These are phyloP conservation scores for Kodamaea sp. DNA, from an alignment of 1,139 yeast species.

Conservation along the genomic window DNA sequence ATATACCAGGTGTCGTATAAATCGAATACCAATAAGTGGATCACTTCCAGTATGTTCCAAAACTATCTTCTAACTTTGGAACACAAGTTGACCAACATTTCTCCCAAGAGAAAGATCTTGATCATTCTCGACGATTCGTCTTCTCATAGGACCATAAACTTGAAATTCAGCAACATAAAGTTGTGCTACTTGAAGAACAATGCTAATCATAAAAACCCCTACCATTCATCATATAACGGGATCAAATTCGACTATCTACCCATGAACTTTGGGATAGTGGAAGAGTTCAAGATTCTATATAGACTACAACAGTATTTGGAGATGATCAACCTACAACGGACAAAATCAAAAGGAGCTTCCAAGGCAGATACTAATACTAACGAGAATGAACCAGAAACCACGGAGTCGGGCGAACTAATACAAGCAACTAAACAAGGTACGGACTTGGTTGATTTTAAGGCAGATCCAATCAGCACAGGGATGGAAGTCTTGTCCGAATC, in stretches of 20 bases:
- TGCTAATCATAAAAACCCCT: slow-evolving; percentile 42
- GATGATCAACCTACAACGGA: slow-evolving; percentile 44
- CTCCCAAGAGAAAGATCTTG: slow-evolving; percentile 49
- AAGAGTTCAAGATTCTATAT: slow-evolving; percentile 60
- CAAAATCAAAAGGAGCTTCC: slow-evolving; percentile 17
- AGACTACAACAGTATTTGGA: slow-evolving; percentile 61
- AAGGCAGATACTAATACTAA: slow-evolving; percentile 7
- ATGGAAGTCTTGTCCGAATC: slow-evolving; percentile 32
- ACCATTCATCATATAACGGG: slow-evolving; percentile 35
- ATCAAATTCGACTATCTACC: slow-evolving; percentile 55
- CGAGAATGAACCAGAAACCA: slow-evolving; percentile 19
- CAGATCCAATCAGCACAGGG: slow-evolving; percentile 9
- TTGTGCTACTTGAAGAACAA: slow-evolving; percentile 46
- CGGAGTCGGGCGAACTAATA: slow-evolving; percentile 14
- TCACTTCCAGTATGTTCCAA: slow-evolving; percentile 65
- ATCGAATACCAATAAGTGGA: slow-evolving; percentile 64
- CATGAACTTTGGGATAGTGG: slow-evolving; percentile 64
- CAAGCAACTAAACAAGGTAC: slow-evolving; percentile 1
- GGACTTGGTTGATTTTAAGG: background rate
- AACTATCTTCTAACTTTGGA: slow-evolving; percentile 62
- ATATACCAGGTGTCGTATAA: slow-evolving; percentile 56
- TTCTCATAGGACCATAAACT: slow-evolving; percentile 60
- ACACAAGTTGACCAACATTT: slow-evolving; percentile 46
- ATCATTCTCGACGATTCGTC: slow-evolving; percentile 63
- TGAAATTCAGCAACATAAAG: slow-evolving; percentile 54